Evolutionary conservation across 352 stramenopile genomes (phyloP), one percentile per base, ranked within the genome.

Genomic region (Globisporangium megalacanthum): DNA sequence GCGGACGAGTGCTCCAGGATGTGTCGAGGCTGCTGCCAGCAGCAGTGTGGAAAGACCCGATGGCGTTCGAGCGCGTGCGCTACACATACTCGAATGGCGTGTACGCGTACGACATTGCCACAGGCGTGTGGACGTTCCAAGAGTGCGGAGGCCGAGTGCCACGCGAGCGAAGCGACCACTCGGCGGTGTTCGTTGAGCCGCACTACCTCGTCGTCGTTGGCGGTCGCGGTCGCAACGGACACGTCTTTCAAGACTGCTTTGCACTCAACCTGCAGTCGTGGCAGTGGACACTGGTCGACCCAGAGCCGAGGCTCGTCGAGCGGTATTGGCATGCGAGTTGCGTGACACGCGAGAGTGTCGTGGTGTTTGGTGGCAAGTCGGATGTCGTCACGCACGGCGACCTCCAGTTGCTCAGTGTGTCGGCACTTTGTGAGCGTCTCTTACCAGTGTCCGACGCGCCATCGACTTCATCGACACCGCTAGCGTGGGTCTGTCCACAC

Each of bases 81-180:
- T 88, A 86, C 61, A 71, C 63, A 2, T 86, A 83, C 51, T 86
- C 75, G 9, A 86, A 86, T 46, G 72, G 48, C n/a, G 60, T 87
- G 9, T 86, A 87, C 53, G 62, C 62, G 31, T 85, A 85, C 42
- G 55, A 86, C 33, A 55, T 84, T 9, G 52, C 42, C 0, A 70
- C 61, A 0, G 62, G 44, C 8, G 61, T 51, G 5, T 89, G 79
- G 79, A 62, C 29, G 9, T 69, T 78, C 3, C 60, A 59, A 6
- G 68, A 83, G 37, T 87, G 74, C 58, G 54, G 52, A 5, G 75
- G 72, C 0, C 59, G 37, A 10, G 49, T 53, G 37, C 79, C 76
- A 15, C 66, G 60, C 10, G 74, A 77, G 50, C 72, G 79, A 19
- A 83, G 76, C 35, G 76, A 86, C 54, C 79, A 89, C 60, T 68